Percentiles rank a stretch among this genome's conserved stretches.
These are phyloP conservation scores for Articulospora tetracladia DNA, from an alignment of 495 filamentous ascomycete species.

Conservation along the genomic window DNA sequence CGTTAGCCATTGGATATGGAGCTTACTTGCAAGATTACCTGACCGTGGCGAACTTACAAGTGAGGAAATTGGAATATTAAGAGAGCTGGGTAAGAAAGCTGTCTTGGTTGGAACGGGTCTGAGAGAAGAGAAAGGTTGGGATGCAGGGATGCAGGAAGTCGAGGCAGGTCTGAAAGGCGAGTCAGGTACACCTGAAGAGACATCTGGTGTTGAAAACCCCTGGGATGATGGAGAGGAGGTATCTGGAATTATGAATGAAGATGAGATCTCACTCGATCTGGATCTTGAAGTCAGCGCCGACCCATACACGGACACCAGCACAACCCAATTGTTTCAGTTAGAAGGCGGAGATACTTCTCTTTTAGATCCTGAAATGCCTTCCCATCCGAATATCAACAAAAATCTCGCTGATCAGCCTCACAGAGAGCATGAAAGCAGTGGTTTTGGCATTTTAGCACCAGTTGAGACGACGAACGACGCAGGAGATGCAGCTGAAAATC, in stretches of 20 bases:
- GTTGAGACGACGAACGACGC: not conserved
- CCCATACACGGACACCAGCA: not conserved
- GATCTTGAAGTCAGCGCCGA: not conserved
- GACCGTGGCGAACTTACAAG: conserved; percentile 54
- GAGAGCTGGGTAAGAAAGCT: conserved; percentile 58
- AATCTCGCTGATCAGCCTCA: not conserved
- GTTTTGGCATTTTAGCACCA: not conserved
- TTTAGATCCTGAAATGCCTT: not conserved
- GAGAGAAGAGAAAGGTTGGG: conserved; percentile 22
- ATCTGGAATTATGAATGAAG: conserved; percentile 25
- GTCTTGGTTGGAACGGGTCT: conserved; percentile 36
- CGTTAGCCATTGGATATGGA: conserved; percentile 58
- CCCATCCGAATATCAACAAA: not conserved
- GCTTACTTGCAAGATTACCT: conserved; percentile 52
- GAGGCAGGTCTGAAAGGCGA: conserved; percentile 26
- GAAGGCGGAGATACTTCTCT: conserved; percentile 2
- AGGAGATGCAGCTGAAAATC: conserved; percentile 6
- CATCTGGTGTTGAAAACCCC: conserved; percentile 26
- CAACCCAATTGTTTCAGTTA: not conserved
- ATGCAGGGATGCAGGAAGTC: conserved; percentile 23
- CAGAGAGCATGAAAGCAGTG: not conserved
- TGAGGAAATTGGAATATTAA: conserved; percentile 51
- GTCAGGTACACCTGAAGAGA: conserved; percentile 23
- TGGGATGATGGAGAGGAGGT: conserved; percentile 30
- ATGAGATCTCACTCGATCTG: conserved; percentile 12